These are phyloP conservation scores for Choanephora cucurbitarum DNA, from an alignment of 371 early-diverging fungal genomes.

Conservation along the genomic window DNA sequence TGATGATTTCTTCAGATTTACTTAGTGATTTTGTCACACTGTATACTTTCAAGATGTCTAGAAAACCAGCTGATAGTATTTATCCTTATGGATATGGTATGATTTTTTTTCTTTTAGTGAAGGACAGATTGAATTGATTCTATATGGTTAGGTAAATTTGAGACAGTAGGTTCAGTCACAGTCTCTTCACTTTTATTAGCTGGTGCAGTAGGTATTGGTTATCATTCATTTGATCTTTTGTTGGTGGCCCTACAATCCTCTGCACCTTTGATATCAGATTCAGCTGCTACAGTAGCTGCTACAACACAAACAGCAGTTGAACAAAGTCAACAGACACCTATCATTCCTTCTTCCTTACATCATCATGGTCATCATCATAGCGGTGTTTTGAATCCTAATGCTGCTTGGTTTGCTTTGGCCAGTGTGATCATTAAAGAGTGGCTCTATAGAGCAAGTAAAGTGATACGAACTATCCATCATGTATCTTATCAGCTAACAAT, in stretches of 20 bases:
- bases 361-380: constrained; percentile 12
- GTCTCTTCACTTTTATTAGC: constrained; percentile 66
- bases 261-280: neutral
- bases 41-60: constrained; percentile 69
- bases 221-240: constrained; percentile 64
- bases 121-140: neutral
- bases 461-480: too few relatives aligned
- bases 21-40: constrained; percentile 70
- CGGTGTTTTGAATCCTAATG: constrained; percentile 63
- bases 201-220: constrained; percentile 65
- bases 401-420: constrained; percentile 71
- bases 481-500: too few relatives aligned
- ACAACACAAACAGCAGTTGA: constrained; percentile 6
- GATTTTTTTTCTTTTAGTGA: constrained; percentile 4
- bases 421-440: constrained; percentile 69
- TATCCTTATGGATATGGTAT: constrained; percentile 72
- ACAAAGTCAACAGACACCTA: neutral
- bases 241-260: constrained; percentile 10
- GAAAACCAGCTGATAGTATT: constrained; percentile 57
- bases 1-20: constrained; percentile 42
- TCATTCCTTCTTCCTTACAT: neutral
- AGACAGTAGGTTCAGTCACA: constrained; percentile 69
- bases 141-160: constrained; percentile 56
- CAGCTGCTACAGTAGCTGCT: neutral
- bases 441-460: constrained; percentile 62